These are phyloP conservation scores for Aspergillus oerlinghausenensis DNA, from an alignment of 2,329 filamentous ascomycete genomes.

Conservation along the genomic window DNA sequence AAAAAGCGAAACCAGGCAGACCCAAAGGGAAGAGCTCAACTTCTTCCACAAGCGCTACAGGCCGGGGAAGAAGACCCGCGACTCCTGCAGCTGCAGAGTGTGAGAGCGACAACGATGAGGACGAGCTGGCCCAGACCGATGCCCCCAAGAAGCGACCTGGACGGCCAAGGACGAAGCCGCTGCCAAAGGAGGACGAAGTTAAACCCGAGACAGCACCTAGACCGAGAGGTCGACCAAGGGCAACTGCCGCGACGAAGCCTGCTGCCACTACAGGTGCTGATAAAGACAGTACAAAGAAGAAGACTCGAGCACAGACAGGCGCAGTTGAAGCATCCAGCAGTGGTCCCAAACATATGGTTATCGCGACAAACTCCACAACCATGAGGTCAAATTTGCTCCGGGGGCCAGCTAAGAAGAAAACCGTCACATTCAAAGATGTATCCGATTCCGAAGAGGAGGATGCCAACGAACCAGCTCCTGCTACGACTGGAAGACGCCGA, in stretches of 20 bases:
- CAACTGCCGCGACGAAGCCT: constrained; percentile 14
- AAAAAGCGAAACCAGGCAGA: constrained; percentile 3
- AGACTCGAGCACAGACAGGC: constrained; percentile 4
- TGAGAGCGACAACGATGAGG: constrained; percentile 18
- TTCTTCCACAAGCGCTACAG: constrained; percentile 3
- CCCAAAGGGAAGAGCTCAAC: constrained; percentile 12
- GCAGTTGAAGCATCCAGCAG: constrained; percentile 8
- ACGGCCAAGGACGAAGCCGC: constrained; percentile 12
- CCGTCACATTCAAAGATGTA: constrained; percentile 44
- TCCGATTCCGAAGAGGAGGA: constrained; percentile 41
- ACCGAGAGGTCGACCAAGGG: constrained; percentile 29
- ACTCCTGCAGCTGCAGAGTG: neutral
- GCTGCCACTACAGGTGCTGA: constrained; percentile 5
- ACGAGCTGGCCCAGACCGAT: constrained; percentile 21
- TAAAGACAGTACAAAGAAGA: constrained; percentile 13
- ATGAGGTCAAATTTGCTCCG: constrained; percentile 28
- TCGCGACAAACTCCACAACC: constrained; percentile 25
- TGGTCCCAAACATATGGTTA: constrained; percentile 20
- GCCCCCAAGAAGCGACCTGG: constrained; percentile 19
- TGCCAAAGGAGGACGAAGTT: constrained; percentile 8
- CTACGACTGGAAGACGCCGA: constrained; percentile 20
- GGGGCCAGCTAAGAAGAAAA: constrained; percentile 38
- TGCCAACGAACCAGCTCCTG: constrained; percentile 21
- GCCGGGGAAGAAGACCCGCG: constrained; percentile 9
- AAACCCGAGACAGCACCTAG: constrained; percentile 16